phyloP scores from a whole-genome alignment of 495 filamentous ascomycete species.

The Apodospora peruviana region DNA sequence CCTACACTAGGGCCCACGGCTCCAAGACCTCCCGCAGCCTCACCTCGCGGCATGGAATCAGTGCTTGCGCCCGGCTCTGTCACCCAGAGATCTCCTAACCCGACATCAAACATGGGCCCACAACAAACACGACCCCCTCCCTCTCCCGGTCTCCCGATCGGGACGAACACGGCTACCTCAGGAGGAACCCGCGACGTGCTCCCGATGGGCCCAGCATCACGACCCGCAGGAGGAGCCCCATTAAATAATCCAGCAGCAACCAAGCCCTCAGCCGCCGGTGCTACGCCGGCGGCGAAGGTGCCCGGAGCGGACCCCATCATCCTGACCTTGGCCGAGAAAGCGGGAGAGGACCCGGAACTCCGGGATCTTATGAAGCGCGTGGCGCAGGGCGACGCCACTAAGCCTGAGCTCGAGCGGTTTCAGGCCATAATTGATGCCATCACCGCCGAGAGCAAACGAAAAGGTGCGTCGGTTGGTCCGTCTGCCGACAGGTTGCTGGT shows the following conservation, averaged over 20 bases:
- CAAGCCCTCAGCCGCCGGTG: too few relatives aligned
- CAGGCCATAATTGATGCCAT: constrained; percentile 91
- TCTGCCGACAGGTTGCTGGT: constrained; percentile 40
- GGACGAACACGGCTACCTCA: too few relatives aligned
- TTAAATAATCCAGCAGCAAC: background rate
- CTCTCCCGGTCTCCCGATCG: background rate
- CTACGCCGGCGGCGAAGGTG: constrained; percentile 15
- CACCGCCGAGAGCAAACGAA: constrained; percentile 50
- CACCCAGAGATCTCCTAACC: background rate
- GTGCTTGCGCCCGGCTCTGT: constrained; percentile 17
- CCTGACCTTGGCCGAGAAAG: constrained; percentile 81
- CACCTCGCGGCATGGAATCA: constrained; percentile 27
- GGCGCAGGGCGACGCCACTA: constrained; percentile 75
- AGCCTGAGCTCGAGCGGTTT: constrained; percentile 77
- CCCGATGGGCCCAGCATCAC: constrained; percentile 5
- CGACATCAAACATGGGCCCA: background rate
- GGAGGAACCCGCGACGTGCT: constrained; percentile 23
- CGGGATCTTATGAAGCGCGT: constrained; percentile 96
- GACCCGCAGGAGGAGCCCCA: background rate
- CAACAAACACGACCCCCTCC: constrained; percentile 6
- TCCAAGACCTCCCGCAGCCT: constrained; percentile 15
- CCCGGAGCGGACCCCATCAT: constrained; percentile 85
- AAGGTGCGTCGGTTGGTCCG: constrained; percentile 32
- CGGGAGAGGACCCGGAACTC: constrained; percentile 79
- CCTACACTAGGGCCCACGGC: constrained; percentile 27